Evolutionary conservation across 2,329 filamentous ascomycete genomes (phyloP).

Genomic region (Verticillium nonalfalfae): DNA sequence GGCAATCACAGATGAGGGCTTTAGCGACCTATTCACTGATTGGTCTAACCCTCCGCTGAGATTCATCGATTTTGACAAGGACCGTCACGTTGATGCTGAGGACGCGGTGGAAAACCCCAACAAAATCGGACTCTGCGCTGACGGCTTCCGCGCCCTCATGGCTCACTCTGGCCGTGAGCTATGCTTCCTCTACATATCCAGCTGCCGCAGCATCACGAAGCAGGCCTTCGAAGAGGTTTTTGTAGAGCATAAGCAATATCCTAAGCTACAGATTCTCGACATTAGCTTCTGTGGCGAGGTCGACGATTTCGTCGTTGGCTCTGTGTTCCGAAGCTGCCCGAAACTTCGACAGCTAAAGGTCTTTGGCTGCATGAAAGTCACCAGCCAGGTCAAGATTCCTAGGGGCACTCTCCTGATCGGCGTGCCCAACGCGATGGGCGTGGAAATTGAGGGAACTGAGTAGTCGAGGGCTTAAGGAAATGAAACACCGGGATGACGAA

Average conservation of each 20-base stretch:
- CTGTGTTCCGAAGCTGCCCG: slow-evolving; percentile 59
- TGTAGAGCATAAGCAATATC: slow-evolving; percentile 51
- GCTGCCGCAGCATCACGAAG: slow-evolving; percentile 73
- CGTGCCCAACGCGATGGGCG: slow-evolving; percentile 51
- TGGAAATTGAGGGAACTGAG: slow-evolving; percentile 46
- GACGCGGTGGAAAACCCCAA: slow-evolving; percentile 60
- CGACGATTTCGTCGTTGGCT: slow-evolving; percentile 57
- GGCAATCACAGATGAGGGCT: slow-evolving; percentile 67
- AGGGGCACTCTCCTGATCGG: slow-evolving; percentile 50
- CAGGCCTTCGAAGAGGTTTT: slow-evolving; percentile 73
- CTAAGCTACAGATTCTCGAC: slow-evolving; percentile 64
- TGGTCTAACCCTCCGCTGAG: slow-evolving; percentile 70
- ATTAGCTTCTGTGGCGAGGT: slow-evolving; percentile 69
- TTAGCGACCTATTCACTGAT: slow-evolving; percentile 62
- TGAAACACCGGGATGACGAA: neutral
- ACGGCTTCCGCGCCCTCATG: slow-evolving; percentile 78
- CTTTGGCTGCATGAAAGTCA: slow-evolving; percentile 61
- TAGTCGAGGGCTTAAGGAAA: neutral
- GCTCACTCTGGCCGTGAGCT: slow-evolving; percentile 66
- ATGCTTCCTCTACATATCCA: slow-evolving; percentile 67
- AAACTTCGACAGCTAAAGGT: slow-evolving; percentile 53
- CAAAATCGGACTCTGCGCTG: slow-evolving; percentile 65
- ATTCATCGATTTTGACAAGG: slow-evolving; percentile 70
- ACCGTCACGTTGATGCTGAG: slow-evolving; percentile 67
- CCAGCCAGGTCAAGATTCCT: slow-evolving; percentile 42